Evolutionary conservation across 2,329 filamentous ascomycete species (phyloP), one percentile per base, ranked within the genome.

Genomic region (Fulvia fulva): DNA sequence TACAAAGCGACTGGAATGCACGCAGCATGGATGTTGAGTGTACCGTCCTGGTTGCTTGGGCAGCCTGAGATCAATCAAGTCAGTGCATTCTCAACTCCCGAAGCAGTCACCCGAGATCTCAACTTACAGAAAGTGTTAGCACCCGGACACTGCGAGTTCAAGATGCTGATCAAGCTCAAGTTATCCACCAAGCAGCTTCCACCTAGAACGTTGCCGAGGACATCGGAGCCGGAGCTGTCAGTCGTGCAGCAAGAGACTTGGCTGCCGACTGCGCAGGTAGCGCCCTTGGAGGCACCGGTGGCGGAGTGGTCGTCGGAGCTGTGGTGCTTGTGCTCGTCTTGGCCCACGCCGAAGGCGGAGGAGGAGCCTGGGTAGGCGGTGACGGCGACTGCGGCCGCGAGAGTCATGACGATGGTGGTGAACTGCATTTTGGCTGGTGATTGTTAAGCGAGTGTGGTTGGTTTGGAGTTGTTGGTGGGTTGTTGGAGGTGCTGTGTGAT

Each of bases 61-160:
- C 61, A 63, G 59, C n/a, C n/a, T n/a, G n/a, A n/a, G n/a, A n/a
- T n/a, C n/a, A n/a, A n/a, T n/a, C n/a, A n/a, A n/a, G n/a, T n/a
- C n/a, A n/a, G n/a, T n/a, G n/a, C n/a, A n/a, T n/a, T n/a, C n/a
- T n/a, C n/a, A n/a, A n/a, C n/a, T n/a, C n/a, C n/a, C n/a, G n/a
- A n/a, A n/a, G n/a, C n/a, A n/a, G n/a, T n/a, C n/a, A n/a, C n/a
- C n/a, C n/a, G n/a, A n/a, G n/a, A n/a, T n/a, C n/a, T n/a, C n/a
- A n/a, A n/a, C n/a, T n/a, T n/a, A n/a, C 61, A 63, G 56, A 51
- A 63, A n/a, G 59, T 61, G 44, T 58, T 59, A 28, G 56, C 59
- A 45, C 54, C 44, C 26, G 55, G 43, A 55, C 61, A 63, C 21
- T 52, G 51, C 47, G 26, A 56, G 43, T 51, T 49, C 14, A 53